Base-by-base conservation (phyloP, 208 protist genomes). In the Leishmania major region DNA sequence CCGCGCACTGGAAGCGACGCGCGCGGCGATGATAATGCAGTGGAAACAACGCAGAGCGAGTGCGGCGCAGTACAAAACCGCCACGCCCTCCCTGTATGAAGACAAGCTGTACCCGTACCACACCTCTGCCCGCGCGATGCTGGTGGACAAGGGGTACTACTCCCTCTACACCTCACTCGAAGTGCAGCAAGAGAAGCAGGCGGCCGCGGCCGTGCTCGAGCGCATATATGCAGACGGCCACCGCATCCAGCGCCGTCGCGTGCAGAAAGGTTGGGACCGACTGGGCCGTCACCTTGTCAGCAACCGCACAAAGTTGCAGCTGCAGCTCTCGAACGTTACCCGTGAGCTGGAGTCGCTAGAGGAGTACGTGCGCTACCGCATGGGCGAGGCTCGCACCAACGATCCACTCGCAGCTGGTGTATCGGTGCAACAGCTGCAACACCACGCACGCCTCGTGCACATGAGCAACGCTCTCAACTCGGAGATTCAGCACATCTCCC, bases 71-170 rank as follows among this genome's bases (percentile, higher is more conserved):
- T 62, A 55, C 53, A 28, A 7, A 71, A 28, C 53, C 75, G 3
- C 25, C 22, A 57, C 57, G 22, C 47, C 83, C 10, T n/a, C 66
- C 43, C 74, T 35, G 37, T 93, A 90, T 74, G 77, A 1, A 3
- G 83, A 89, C 59, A 17, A 67, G 49, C 71, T 91, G 45, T 81
- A 86, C 64, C 88, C 90, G n/a, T 81, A 88, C 31, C 71, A 84
- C 78, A 82, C 79, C 87, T 88, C 77, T 62, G 80, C 88, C n/a
- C 85, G 86, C 13, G 87, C 85, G 19, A 86, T 94, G 57, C 86
- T 95, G 51, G 72, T 93, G 13, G 88, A 94, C 60, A 93, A 87
- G 72, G 91, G 87, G 31, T 91, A 88, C 76, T 82, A 83, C 60
- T 79, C 88, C 25, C 88, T 96, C 73, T 92, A 92, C 76, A 76